phyloP scores from a whole-genome alignment of 2,329 filamentous ascomycete genomes.

The Lecanicillium sp. region DNA sequence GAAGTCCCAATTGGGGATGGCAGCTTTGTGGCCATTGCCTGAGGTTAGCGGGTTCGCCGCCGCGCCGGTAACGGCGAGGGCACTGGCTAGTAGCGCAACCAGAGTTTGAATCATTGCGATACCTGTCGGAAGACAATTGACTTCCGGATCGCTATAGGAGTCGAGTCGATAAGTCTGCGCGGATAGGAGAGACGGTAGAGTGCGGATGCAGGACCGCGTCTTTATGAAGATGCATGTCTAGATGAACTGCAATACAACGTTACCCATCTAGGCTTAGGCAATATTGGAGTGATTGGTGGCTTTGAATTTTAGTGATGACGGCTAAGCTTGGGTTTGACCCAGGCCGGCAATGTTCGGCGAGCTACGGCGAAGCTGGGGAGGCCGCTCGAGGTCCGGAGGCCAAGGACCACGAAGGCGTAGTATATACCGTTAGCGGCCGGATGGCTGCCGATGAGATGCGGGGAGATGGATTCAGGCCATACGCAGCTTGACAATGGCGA shows the following conservation, averaged over 20 bases:
- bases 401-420: no score
- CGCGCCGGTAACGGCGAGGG: conserved; percentile 11
- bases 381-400: no score
- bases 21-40: conserved; percentile 22
- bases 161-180: background rate
- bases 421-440: no score
- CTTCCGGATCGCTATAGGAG: background rate
- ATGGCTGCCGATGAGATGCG: no score
- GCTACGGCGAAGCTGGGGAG: background rate
- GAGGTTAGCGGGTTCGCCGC: conserved; percentile 18
- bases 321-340: background rate
- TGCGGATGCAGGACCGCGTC: background rate
- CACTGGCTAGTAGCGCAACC: conserved; percentile 7
- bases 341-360: conserved; percentile 4
- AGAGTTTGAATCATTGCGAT: conserved; percentile 1
- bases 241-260: conserved; percentile 2
- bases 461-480: no score
- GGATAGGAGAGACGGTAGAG: background rate
- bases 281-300: background rate
- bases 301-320: background rate
- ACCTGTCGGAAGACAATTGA: background rate
- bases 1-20: conserved; percentile 43
- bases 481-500: no score
- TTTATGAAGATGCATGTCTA: background rate
- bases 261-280: conserved; percentile 6